Evolutionary conservation across 1,284 basidiomycete genomes (phyloP), one percentile per base, ranked within the genome.

Genomic region (Peniophora sp.): DNA sequence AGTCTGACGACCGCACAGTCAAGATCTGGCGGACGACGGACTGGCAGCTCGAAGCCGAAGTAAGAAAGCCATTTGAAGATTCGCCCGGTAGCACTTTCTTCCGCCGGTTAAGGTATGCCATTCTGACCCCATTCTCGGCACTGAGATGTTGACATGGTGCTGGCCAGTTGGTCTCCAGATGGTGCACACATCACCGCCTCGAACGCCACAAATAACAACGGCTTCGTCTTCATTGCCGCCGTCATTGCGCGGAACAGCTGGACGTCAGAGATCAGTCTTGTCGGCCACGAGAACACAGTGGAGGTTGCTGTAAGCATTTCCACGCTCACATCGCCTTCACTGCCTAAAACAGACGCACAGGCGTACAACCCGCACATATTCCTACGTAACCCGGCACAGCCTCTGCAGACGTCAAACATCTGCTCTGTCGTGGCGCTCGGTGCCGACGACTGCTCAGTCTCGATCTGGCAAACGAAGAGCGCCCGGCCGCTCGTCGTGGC

Each of bases 271-370:
- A 93, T 95, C 48, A 93, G 88, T 56, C 77, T 99, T 49, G 95
- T 99, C 41, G 96, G 96, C 0, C 96, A 99, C 62, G 92, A 96
- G 64, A 97, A 98, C 61, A 96, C 94, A 0, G 88, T 99, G n/a
- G 89, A 97, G 70, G 94, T 97, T 45, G 90, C 92, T 17, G 91
- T 91, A 62, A 61, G 87, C 64, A 44, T 44, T 3, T 22, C 18
- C 49, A 57, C 46, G 49, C 55, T 32, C 60, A 55, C 34, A 50
- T 41, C 37, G 27, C 27, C 10, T 52, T 63, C 47, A 62, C 49
- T 43, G 39, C 12, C 39, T 44, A 43, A n/a, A 27, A n/a, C n/a
- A n/a, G n/a, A n/a, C n/a, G n/a, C 18, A 14, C 43, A 92, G 88
- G 75, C 88, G 0, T 97, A 97, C 65, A 96, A 95, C 62, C 94